These are phyloP conservation scores for Lentinula detonsa DNA, from an alignment of 768 basidiomycete species.

Conservation along the genomic window DNA sequence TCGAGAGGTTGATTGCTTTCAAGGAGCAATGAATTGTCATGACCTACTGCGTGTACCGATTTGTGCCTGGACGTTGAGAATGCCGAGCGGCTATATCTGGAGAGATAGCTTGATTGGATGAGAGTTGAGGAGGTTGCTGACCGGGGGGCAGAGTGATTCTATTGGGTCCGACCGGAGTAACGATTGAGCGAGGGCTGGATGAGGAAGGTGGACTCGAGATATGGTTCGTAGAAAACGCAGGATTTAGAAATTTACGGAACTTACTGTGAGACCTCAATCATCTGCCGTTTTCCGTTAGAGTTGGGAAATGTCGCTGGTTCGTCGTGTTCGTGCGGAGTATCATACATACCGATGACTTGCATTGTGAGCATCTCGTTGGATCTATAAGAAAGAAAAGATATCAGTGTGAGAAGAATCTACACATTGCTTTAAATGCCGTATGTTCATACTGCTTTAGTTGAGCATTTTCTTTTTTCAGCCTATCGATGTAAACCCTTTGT, in stretches of 20 bases:
- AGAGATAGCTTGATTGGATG: slow-evolving; percentile 15
- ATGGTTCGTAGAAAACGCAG: slow-evolving; percentile 8
- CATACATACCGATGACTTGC: slow-evolving; percentile 28
- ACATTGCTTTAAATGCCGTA: neutral
- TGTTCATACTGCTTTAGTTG: slow-evolving; percentile 52
- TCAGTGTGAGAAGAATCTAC: neutral
- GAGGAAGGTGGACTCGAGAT: slow-evolving; percentile 23
- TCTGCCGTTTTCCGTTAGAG: slow-evolving; percentile 60
- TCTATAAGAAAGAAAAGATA: slow-evolving; percentile 25
- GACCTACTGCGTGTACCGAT: slow-evolving; percentile 44
- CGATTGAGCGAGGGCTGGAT: slow-evolving; percentile 49
- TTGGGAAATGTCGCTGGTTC: slow-evolving; percentile 37
- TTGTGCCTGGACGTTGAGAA: slow-evolving; percentile 40
- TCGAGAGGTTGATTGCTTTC: slow-evolving; percentile 6
- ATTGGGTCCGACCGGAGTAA: slow-evolving; percentile 51
- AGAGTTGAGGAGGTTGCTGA: slow-evolving; percentile 44
- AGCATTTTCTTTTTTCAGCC: slow-evolving; percentile 40
- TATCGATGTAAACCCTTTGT: slow-evolving; percentile 45
- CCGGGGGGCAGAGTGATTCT: slow-evolving; percentile 63
- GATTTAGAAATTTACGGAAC: slow-evolving; percentile 16
- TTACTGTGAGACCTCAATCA: slow-evolving; percentile 39
- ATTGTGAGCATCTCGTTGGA: slow-evolving; percentile 45
- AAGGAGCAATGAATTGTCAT: neutral
- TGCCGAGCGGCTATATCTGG: neutral
- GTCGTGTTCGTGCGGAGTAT: slow-evolving; percentile 14